Base-by-base conservation (phyloP, 768 basidiomycete genomes). In the Imleria badia region DNA sequence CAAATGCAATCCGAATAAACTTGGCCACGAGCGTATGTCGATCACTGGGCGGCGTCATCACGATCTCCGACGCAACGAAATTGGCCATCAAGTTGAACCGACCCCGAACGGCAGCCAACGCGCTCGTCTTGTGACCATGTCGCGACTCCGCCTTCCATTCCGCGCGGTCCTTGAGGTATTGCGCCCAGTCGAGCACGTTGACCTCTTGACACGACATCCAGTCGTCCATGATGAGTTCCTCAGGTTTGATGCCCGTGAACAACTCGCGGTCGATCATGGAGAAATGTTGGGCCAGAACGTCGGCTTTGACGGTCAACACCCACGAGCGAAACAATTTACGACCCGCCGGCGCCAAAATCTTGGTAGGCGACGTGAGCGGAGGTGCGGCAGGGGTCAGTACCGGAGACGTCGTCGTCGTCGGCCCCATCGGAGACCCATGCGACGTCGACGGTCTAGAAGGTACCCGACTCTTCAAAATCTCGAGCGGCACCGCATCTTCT, bases 231-330 rank as follows among this genome's bases (percentile, higher is more conserved):
- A 92, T 84, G n/a, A 94, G 77, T 63, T 96, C 94, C 64, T 94
- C 91, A 65, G 94, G 94, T 61, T 86, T 87, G 68, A 96, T 79
- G 13, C 82, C 81, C 69, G 89, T 84, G 67, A 94, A 91, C 51
- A 95, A 73, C 61, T 95, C 93, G 23, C 90, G 81, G 59, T 96
- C 93, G 59, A 96, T 92, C 80, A 92, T 86, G 8, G 87, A 80
- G 63, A 95, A 89, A 62, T 94, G 89, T 48, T 85, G 78, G 1
- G 88, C 88, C 33, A 97, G 68, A 6, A 72, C 72, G 35, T 83
- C 82, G 1, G 88, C 82, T 7, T 82, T 76, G 65, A 81, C 76
- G 30, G 66, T 70, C n/a, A 91, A 73, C 47, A 94, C 77, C 73
- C 89, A 94, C 3, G 88, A 91, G 10, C 81, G 83, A 64, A 89